Evolutionary conservation across 2,329 filamentous ascomycete species (phyloP), one percentile per base, ranked within the genome.

Genomic region (Talaromyces sp.): DNA sequence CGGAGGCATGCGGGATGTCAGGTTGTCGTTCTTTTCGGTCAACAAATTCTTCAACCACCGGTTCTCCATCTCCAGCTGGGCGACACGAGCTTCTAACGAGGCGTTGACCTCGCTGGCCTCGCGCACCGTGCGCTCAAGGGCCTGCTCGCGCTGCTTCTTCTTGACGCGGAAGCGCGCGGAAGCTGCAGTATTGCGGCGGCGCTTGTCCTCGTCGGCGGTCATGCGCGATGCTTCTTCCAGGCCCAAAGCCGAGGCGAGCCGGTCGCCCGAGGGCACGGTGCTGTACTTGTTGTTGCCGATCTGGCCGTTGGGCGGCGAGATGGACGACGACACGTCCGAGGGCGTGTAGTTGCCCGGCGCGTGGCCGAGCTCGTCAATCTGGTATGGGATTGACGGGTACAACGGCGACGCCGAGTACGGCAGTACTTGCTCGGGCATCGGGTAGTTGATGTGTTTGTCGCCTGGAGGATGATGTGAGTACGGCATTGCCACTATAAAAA

Each of bases 71-170:
- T 92, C 88, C 28, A 95, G 83, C 68, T 91, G 88, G 60, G 84
- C 84, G 58, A 95, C 88, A 63, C 86, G 86, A 69, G 82, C 83
- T 77, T 96, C 90, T 4, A 96, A 82, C n/a, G 82, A 80, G 3
- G 84, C 80, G 58, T 93, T 89, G 78, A 92, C 92, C 27, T 93
- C 90, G 36, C 84, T 85, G 78, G 93, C 90, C 66, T 96, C 92
- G 77, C 93, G 92, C 69, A 91, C 88, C 4, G 86, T 88, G 73
- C 86, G 86, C 75, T 93, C 91, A 55, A 96, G 84, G 7, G 91
- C 90, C 75, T 92, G 89, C 80, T 96, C 92, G 51, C 92, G 88
- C 80, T 93, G 90, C 86, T 96, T 96, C 88, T 96, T 96, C 87
- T 96, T 96, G 70, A 96, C 87, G 62, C 92, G 89, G 83, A 96